Evolutionary conservation across 768 basidiomycete species (phyloP).

Genomic region (Auriscalpium vulgare): DNA sequence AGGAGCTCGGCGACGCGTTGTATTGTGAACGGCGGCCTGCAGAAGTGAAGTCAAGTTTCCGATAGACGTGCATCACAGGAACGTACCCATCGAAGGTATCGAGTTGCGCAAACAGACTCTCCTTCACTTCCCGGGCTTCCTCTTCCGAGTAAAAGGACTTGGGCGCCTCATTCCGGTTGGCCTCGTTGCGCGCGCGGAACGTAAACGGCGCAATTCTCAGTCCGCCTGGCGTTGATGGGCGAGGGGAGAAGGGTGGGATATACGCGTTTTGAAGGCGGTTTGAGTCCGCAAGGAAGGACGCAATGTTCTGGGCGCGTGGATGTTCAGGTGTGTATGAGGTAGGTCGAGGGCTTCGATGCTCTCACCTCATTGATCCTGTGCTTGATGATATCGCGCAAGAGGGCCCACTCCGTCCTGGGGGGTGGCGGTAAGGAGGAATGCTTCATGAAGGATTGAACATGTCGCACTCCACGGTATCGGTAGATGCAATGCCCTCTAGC

Average conservation of each 20-base stretch:
- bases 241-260: conserved; percentile 30
- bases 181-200: conserved; percentile 41
- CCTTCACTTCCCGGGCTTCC: conserved; percentile 52
- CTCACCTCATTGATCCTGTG: conserved; percentile 58
- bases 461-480: conserved; percentile 51
- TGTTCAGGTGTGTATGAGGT: no score
- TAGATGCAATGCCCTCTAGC: conserved; percentile 54
- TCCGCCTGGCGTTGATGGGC: conserved; percentile 40
- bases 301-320: conserved; percentile 23
- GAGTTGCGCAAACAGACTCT: conserved; percentile 51
- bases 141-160: conserved; percentile 51
- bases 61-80: not conserved
- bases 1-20: conserved; percentile 85
- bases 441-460: not conserved
- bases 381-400: conserved; percentile 66
- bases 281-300: conserved; percentile 23
- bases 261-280: conserved; percentile 25
- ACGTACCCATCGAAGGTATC: conserved; percentile 71
- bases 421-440: not conserved
- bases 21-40: conserved; percentile 75
- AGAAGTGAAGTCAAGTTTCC: not conserved
- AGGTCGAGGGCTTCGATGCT: not conserved
- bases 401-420: conserved; percentile 61
- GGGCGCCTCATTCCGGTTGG: conserved; percentile 45
- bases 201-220: conserved; percentile 70